Evolutionary conservation across 1,139 yeast genomes (phyloP), one percentile per base, ranked within the genome.

Genomic region (Geotrichum macrosporum): DNA sequence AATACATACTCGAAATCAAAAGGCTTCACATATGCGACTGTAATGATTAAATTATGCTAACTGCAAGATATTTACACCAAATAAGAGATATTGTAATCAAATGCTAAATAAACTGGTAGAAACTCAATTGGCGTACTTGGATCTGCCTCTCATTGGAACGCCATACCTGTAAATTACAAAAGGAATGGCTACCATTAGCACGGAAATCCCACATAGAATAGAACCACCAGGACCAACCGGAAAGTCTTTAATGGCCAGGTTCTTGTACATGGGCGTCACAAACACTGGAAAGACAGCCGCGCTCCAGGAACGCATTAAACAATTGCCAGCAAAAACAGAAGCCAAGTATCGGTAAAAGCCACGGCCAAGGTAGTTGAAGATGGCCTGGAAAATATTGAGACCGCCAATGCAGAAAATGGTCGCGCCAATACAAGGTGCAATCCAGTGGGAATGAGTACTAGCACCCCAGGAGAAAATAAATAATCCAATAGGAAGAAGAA

Each of bases 381-480:
- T 77, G 9, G 85, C 70, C 64, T 85, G 84, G 72, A 86, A 86
- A 44, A 84, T 76, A 59, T 83, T 69, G 52, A 84, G 75, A 53
- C 82, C 71, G 2, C 89, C 86, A 59, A 80, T 80, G 0, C 92
- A 89, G 60, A 84, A 84, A 33, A 87, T 83, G 5, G 15, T 5
- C 5, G 32, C 89, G 0, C 89, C 80, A 29, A 84, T 77, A 37
- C 81, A 72, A 10, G 94, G 88, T 13, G 80, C 84, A 70, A 84
- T 79, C 94, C 94, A 86, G 63, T 84, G 94, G 27, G 84, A 77
- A 2, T 57, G 52, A 2, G 54, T 53, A 59, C 77, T 74, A 4
- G 86, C 76, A 3, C 87, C 73, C 94, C 94, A 85, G 10, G 83
- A 94, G 51, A 84, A 71, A 86, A 94, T 82, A 64, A 84, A 82